These are phyloP conservation scores for Pezicula rhizophila DNA, from an alignment of 2,329 filamentous ascomycete species.

Conservation along the genomic window DNA sequence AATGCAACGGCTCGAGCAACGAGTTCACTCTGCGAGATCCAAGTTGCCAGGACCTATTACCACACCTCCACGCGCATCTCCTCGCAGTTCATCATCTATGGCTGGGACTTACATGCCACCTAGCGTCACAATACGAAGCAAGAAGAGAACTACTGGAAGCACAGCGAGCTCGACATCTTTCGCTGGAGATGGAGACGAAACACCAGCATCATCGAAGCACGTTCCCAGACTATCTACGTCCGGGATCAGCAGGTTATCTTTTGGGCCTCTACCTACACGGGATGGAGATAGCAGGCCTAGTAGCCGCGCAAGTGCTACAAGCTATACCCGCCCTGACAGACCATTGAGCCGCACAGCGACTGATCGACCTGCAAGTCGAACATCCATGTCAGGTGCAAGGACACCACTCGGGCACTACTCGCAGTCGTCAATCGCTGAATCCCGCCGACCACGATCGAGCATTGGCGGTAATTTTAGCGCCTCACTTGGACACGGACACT, in stretches of 20 bases:
- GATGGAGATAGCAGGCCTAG: slow-evolving; percentile 22
- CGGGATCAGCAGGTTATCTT: slow-evolving; percentile 57
- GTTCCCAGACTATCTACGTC: slow-evolving; percentile 55
- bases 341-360: slow-evolving; percentile 24
- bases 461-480: slow-evolving; percentile 24
- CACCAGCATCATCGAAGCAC: slow-evolving; percentile 38
- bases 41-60: slow-evolving; percentile 77
- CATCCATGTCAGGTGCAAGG: slow-evolving; percentile 25
- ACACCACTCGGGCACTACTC: slow-evolving; percentile 29
- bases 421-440: slow-evolving; percentile 23
- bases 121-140: slow-evolving; percentile 59
- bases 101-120: slow-evolving; percentile 42
- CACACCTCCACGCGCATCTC: slow-evolving; percentile 77
- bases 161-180: slow-evolving; percentile 25
- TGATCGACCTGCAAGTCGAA: slow-evolving; percentile 23
- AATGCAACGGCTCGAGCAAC: slow-evolving; percentile 92
- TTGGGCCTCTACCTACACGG: slow-evolving; percentile 54
- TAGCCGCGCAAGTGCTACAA: slow-evolving; percentile 23
- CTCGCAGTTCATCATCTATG: slow-evolving; percentile 43
- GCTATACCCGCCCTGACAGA: slow-evolving; percentile 23
- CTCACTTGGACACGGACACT: slow-evolving; percentile 26
- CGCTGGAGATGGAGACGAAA: slow-evolving; percentile 20
- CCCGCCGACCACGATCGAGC: slow-evolving; percentile 24
- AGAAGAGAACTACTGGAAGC: slow-evolving; percentile 58
- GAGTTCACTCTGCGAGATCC: slow-evolving; percentile 85